Conservation (phyloP, 176 grass and related monocot genomes). For the Oryza brachyantha region DNA sequence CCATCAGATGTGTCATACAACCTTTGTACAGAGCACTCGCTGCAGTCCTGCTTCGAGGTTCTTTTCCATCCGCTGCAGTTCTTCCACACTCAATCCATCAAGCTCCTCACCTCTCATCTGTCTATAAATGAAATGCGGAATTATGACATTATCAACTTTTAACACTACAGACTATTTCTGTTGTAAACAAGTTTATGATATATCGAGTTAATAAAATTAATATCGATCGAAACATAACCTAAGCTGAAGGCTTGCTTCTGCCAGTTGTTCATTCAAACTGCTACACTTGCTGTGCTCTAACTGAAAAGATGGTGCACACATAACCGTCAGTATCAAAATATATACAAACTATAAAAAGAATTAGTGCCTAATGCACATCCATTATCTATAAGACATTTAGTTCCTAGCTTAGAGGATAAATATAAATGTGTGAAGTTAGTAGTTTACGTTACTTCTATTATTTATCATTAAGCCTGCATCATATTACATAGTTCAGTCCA, state of each 20-base stretch:
- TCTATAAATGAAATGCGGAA: slow-evolving; percentile 43
- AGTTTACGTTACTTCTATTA: not conserved
- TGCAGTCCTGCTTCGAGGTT: slow-evolving; percentile 75
- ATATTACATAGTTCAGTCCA: not conserved
- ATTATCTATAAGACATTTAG: not conserved
- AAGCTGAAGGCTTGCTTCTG: slow-evolving; percentile 71
- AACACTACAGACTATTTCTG: not conserved
- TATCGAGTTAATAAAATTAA: slow-evolving; percentile 19
- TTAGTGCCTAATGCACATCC: not conserved
- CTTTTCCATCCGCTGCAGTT: slow-evolving; percentile 81
- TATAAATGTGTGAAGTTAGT: not conserved
- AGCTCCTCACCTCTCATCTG: slow-evolving; percentile 93
- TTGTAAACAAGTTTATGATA: not conserved
- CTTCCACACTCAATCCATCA: slow-evolving; percentile 59
- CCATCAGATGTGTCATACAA: slow-evolving; percentile 1
- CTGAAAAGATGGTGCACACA: slow-evolving; percentile 42
- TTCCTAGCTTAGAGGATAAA: not conserved
- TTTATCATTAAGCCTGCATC: too few relatives aligned
- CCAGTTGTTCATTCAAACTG: slow-evolving; percentile 69
- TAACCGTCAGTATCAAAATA: not conserved
- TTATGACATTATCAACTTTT: not conserved
- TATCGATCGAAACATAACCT: slow-evolving; percentile 58
- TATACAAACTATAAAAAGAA: not conserved
- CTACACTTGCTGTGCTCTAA: slow-evolving; percentile 61
- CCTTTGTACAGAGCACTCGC: slow-evolving; percentile 80